Evolutionary conservation across 225 moss, liverwort and hornwort genomes (phyloP), one percentile per base, ranked within the genome.

Genomic region (Pseudoscleropodium purum): DNA sequence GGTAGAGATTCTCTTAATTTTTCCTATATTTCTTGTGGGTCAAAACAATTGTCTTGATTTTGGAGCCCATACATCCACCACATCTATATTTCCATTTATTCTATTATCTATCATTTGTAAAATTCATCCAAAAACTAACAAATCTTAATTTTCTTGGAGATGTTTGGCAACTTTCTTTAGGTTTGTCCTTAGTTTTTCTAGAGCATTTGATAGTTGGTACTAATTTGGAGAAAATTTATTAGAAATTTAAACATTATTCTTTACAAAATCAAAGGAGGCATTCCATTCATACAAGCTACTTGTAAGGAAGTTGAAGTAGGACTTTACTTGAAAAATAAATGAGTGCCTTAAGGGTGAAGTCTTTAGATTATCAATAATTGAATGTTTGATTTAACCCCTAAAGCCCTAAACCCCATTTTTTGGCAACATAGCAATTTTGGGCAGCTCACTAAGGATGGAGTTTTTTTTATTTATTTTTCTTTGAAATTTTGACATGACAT

Each of bases 221-320:
- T 12, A 30, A 5, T 8, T 45, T 45, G 45, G 7, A 9, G 47
- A 47, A 30, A 4, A 18, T 30, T 75, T 75, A 11, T 0, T 30
- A 11, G 2, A 30, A 75, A 30, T 17, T 45, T 74, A 10, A 74
- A 29, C 10, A 74, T 29, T 30, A 4, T 0, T 30, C 17, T 45
- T 30, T 0, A 10, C 0, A 3, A 1, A 10, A 45, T 6, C 1
- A 0, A 5, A 74, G 1, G 30, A 45, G 4, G 18, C 10, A 74
- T 30, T 47, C 2, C 47, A 45, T 30, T 74, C 2, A 74, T 74
- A 74, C 6, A 5, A 74, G 18, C 17, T 18, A 11, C 3, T 45
- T 74, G 10, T 45, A 45, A 29, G 0, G 45, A 74, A 74, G 10
- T 45, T 45, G 29, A 45, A 74, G 18, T 45, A 29, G 29, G 10